phyloP scores from a whole-genome alignment of 805 yeast genomes.

The Yarrowia sp. region DNA sequence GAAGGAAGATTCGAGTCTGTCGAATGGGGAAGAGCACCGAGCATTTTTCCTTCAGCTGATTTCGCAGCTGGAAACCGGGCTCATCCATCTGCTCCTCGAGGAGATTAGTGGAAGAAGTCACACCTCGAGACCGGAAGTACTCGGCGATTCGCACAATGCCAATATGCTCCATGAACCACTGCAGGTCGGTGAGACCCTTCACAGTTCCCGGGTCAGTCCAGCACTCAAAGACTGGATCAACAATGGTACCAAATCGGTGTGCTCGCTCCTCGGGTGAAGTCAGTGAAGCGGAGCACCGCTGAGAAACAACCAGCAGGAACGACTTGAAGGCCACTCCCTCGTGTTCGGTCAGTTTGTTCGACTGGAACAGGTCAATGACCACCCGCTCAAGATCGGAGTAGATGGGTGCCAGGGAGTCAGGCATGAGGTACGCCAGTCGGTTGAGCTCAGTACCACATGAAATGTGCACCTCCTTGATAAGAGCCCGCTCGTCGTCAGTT shows the following conservation, averaged over 20 bases:
- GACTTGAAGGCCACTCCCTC: constrained; percentile 94
- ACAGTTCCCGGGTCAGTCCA: constrained; percentile 93
- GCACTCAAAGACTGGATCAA: constrained; percentile 86
- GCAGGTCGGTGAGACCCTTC: constrained; percentile 82
- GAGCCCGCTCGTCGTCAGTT: constrained; percentile 61
- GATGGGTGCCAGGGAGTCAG: constrained; percentile 78
- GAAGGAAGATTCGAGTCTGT: constrained; percentile 90
- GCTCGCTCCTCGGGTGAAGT: constrained; percentile 51
- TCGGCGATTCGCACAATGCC: constrained; percentile 93
- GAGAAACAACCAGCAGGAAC: constrained; percentile 85
- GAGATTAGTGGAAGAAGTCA: constrained; percentile 70
- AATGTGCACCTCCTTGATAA: constrained; percentile 80
- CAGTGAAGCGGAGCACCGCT: constrained; percentile 53
- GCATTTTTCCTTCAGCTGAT: constrained; percentile 85
- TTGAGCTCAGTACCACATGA: constrained; percentile 94
- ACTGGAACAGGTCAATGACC: constrained; percentile 63
- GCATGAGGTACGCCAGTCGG: constrained; percentile 91
- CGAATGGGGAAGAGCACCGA: constrained; percentile 90
- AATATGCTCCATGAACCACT: constrained; percentile 97
- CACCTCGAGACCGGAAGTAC: constrained; percentile 79
- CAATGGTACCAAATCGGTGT: constrained; percentile 77
- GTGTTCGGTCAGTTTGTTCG: constrained; percentile 74
- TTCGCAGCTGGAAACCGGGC: constrained; percentile 70
- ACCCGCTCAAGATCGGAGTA: constrained; percentile 80
- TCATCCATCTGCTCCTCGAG: constrained; percentile 85